These are phyloP conservation scores for Platanthera zijinensis DNA, from an alignment of 106 monocot genomes.

Conservation along the genomic window DNA sequence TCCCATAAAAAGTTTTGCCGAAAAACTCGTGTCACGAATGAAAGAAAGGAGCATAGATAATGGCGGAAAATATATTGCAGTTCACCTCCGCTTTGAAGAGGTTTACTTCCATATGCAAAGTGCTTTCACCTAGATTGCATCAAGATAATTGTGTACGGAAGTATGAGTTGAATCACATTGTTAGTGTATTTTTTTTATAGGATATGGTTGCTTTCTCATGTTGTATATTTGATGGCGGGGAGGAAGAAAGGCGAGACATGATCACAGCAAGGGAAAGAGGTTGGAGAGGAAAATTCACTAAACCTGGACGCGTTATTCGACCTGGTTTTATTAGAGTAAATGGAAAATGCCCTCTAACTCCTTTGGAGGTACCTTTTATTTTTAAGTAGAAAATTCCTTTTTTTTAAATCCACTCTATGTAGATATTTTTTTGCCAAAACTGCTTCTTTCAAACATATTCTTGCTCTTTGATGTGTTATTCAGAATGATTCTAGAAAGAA, in stretches of 20 bases:
- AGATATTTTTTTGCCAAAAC: neutral
- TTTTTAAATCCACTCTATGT: neutral
- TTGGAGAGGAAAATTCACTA: constrained; percentile 98
- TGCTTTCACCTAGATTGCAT: neutral
- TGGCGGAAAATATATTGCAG: constrained; percentile 81
- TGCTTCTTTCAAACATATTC: neutral
- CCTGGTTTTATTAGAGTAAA: constrained; percentile 86
- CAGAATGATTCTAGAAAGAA: neutral
- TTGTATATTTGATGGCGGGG: constrained; percentile 94
- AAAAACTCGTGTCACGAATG: constrained; percentile 78
- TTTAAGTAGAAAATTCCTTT: neutral
- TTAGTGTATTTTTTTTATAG: constrained; percentile 22
- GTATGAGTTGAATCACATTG: neutral
- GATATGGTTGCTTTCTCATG: constrained; percentile 99
- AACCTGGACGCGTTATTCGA: constrained; percentile 80
- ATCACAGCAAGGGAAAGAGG: constrained; percentile 89
- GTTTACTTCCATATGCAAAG: constrained; percentile 20
- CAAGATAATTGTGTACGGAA: neutral
- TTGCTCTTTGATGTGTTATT: neutral
- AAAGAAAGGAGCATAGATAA: constrained; percentile 48
- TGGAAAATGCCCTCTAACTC: constrained; percentile 99
- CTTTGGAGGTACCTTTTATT: constrained; percentile 72
- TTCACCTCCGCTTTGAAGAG: constrained; percentile 99
- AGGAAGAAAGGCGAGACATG: constrained; percentile 80
- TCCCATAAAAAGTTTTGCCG: constrained; percentile 66